phyloP scores from a whole-genome alignment of 192 early-diverging fungal species.

The Dispira parvispora region DNA sequence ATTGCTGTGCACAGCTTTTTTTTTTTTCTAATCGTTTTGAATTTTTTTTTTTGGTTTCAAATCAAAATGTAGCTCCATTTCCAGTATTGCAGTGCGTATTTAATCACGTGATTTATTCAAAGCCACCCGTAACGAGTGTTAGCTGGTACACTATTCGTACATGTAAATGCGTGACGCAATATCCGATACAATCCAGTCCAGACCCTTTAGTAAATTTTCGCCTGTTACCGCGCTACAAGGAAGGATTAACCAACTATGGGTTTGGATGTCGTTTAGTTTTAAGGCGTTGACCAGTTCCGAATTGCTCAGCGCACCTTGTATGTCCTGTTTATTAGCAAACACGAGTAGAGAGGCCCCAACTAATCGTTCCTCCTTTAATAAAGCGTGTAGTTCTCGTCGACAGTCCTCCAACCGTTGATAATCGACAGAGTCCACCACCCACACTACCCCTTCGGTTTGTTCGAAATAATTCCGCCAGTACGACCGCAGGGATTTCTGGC shows the following conservation, averaged over 20 bases:
- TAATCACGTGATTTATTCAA: too few species aligned
- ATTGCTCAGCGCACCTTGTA: constrained; percentile 57
- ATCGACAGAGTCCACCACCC: constrained; percentile 96
- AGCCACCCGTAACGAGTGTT: too few species aligned
- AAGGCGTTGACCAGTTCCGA: constrained; percentile 57
- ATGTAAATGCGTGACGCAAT: constrained; percentile 77
- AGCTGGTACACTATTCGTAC: constrained; percentile 28
- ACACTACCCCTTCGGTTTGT: constrained; percentile 90
- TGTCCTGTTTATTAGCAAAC: constrained; percentile 97
- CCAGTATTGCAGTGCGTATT: too few species aligned
- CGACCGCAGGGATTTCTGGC: constrained; percentile 87
- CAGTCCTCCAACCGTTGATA: constrained; percentile 64
- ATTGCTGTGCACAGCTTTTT: too few species aligned
- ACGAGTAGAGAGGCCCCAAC: constrained; percentile 86
- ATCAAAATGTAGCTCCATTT: too few species aligned
- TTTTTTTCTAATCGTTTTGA: too few species aligned
- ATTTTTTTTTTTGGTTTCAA: too few species aligned
- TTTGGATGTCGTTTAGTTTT: constrained; percentile 46
- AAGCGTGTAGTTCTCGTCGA: constrained; percentile 45
- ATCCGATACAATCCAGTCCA: constrained; percentile 90
- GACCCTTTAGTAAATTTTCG: constrained; percentile 65
- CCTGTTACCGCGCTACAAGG: constrained; percentile 83
- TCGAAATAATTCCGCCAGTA: constrained; percentile 99
- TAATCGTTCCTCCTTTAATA: constrained; percentile 85
- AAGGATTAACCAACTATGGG: constrained; percentile 88